Base-by-base conservation (phyloP, 1,139 yeast genomes). In the Meyerozyma sp. region DNA sequence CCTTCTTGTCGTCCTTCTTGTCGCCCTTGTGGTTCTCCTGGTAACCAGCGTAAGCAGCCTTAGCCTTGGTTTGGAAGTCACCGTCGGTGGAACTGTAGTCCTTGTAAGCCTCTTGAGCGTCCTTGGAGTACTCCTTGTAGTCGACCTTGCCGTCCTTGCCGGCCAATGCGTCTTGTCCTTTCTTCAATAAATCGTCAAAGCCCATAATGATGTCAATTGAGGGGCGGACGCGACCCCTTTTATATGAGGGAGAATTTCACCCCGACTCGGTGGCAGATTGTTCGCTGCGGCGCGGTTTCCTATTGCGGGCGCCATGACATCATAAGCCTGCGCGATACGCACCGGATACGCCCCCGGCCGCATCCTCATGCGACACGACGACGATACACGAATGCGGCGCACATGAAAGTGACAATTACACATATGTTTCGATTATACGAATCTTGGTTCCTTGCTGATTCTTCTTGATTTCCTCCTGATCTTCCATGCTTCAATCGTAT, bases 121-220 rank as follows among this genome's bases (percentile, higher is more conserved):
- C 50, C 41, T 46, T 42, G 14, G 37, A 40, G 18, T 47, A 40
- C 5, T 36, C 43, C 36, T 18, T 23, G 44, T 43, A 41, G 44
- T 48, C 49, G 29, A 46, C 14, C 43, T 44, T 46, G 9, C 42
- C 46, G 40, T 45, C 37, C 26, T 34, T 18, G 21, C 37, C 37
- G 7, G 13, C 26, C 26, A 34, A 34, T 8, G 32, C 40, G 3
- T 42, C 45, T 41, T 50, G 41, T 16, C 55, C 55, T 51, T 64
- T 56, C 55, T 63, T 62, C 35, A 64, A 37, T 38, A 63, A 51
- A 54, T 61, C 66, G 51, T 57, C 58, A 49, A 59, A 55, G 37
- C 56, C 58, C 68, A 64, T 64, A 50, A 36, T 51, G 7, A 9
- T 26, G 18, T 10, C 26, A 9, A 9, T 13, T 34, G 10, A 14